Conservation (phyloP, 2,329 filamentous ascomycete species). For the Juglanconis sp. region DNA sequence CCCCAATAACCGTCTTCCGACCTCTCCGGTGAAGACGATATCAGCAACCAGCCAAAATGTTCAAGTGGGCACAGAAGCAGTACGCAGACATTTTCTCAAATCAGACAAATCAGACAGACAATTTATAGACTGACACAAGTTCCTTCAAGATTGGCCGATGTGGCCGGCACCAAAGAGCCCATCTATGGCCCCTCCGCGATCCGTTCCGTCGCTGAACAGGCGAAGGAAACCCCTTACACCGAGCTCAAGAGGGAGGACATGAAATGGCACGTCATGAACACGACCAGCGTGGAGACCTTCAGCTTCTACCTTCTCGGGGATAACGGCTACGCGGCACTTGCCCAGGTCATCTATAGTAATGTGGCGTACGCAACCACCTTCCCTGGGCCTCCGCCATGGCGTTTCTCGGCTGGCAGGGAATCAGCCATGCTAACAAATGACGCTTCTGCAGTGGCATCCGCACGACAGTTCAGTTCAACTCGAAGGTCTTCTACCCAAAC, state of each 20-base stretch:
- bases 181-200: slow-evolving; percentile 90
- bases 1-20: background rate
- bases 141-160: slow-evolving; percentile 60
- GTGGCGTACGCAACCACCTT: slow-evolving; percentile 65
- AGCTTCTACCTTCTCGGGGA: slow-evolving; percentile 88
- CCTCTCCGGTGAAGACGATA: background rate
- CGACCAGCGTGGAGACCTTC: slow-evolving; percentile 90
- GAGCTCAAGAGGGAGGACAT: slow-evolving; percentile 75
- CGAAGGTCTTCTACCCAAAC: slow-evolving; percentile 82
- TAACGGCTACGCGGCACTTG: slow-evolving; percentile 70
- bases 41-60: slow-evolving; percentile 12
- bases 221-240: slow-evolving; percentile 73
- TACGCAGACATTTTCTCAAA: background rate
- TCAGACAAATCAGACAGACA: background rate
- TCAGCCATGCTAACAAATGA: slow-evolving; percentile 12
- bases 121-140: slow-evolving; percentile 21
- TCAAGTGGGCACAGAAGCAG: slow-evolving; percentile 21
- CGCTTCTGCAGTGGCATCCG: slow-evolving; percentile 67
- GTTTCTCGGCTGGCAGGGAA: slow-evolving; percentile 19
- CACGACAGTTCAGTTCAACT: slow-evolving; percentile 90
- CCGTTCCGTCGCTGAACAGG: slow-evolving; percentile 78
- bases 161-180: slow-evolving; percentile 93
- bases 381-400: background rate
- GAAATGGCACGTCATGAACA: slow-evolving; percentile 77
- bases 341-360: slow-evolving; percentile 96